These are phyloP conservation scores for Globisporangium uncinulatum DNA, from an alignment of 352 stramenopile genomes.

Conservation along the genomic window DNA sequence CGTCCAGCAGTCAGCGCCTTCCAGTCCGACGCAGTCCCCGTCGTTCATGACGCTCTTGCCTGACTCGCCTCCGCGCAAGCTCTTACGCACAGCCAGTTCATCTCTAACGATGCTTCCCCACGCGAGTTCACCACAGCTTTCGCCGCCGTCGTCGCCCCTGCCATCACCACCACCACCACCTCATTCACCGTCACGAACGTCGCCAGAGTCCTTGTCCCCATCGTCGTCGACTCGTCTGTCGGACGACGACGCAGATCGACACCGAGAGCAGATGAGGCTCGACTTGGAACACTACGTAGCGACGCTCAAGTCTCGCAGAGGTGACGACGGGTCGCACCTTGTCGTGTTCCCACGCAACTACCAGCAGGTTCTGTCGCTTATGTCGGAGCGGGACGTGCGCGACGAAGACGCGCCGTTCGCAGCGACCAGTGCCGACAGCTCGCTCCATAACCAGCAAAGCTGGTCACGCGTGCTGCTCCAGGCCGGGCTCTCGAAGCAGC, in stretches of 20 bases:
- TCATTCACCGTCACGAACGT: too few relatives aligned
- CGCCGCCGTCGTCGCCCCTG: too few relatives aligned
- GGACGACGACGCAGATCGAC: constrained; percentile 7
- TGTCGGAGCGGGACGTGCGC: constrained; percentile 49
- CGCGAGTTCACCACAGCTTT: background rate
- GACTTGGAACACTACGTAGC: constrained; percentile 45
- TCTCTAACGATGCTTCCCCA: background rate
- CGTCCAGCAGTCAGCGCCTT: background rate
- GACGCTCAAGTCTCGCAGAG: constrained; percentile 26
- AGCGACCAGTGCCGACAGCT: constrained; percentile 2
- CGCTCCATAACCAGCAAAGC: constrained; percentile 18
- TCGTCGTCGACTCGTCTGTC: too few relatives aligned
- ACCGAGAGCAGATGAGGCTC: constrained; percentile 28
- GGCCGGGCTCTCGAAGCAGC: constrained; percentile 54
- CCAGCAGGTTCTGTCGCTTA: constrained; percentile 54
- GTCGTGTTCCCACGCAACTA: constrained; percentile 62
- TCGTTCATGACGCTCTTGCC: constrained; percentile 49
- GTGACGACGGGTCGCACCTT: constrained; percentile 42
- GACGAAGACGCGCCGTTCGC: constrained; percentile 9
- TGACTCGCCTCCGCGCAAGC: constrained; percentile 36
- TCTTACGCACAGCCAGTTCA: background rate
- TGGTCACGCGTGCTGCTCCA: constrained; percentile 64
- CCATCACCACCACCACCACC: too few relatives aligned
- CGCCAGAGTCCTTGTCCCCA: too few relatives aligned
- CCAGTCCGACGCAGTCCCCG: background rate